Base-by-base conservation (phyloP, 805 yeast genomes). In the Saccharomycopsis schoenii region DNA sequence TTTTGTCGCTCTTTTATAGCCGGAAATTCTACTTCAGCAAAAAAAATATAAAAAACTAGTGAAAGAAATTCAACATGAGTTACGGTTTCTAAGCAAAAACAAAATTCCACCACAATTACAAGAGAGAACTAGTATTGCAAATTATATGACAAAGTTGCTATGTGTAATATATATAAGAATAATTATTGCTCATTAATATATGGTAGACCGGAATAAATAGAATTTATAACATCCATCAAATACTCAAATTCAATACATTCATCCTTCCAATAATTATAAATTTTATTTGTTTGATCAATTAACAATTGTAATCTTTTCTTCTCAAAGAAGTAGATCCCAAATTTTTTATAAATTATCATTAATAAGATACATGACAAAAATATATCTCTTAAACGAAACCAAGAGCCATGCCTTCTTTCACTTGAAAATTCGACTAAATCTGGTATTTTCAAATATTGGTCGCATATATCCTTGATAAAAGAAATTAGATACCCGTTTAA, bases 401-500 rank as follows among this genome's bases (percentile, higher is more conserved):
- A 64, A 19, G 60, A 47, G 15, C 66, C 66, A 42, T 64, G 66
- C n/a, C 64, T 43, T 51, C 66, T 56, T 37, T 64, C 64, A 21
- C 62, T 63, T 8, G 62, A 60, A 55, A 64, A 64, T 21, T 58
- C 62, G 15, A 56, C 59, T 34, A 58, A 47, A 50, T 64, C 66
- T 12, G 64, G 39, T 37, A 42, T 37, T 25, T 57, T 47, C 17
- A 64, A 52, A 24, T 52, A 64, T 36, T 58, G 57, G 12, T 62
- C 62, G 25, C 64, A 64, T 10, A 61, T 41, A 29, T 61, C 64
- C 37, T 58, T 59, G 21, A 64, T 51, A 25, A 61, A 59, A 1
- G 54, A 29, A 1, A 64, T 41, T 5, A 64, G 17, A 50, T 61
- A 60, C 8, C 64, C 61, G 25, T 58, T 55, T n/a, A 63, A 29